A percentile compares a stretch with the other conserved stretches of the same genome.
These are phyloP conservation scores for Aurifilum marmelostoma DNA, from an alignment of 2,329 filamentous ascomycete species.

Conservation along the genomic window DNA sequence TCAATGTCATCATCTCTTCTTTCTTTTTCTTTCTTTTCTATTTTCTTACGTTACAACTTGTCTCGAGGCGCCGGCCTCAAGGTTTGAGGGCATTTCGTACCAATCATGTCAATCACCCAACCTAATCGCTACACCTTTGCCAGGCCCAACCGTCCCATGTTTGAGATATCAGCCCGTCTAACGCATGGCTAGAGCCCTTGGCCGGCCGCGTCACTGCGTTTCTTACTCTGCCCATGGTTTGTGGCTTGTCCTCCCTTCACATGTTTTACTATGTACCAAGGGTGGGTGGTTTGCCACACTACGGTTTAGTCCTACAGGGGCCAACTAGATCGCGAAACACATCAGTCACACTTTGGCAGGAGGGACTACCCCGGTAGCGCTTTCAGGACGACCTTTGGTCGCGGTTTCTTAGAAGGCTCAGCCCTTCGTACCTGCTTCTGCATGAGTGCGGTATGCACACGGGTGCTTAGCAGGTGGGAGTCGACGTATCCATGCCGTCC, in stretches of 20 bases:
- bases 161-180: background rate
- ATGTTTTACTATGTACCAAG: background rate
- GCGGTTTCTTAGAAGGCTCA: background rate
- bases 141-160: conserved; percentile 3
- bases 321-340: background rate
- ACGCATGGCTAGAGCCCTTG: background rate
- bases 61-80: too few species aligned
- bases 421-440: background rate
- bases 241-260: background rate
- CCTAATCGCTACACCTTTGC: background rate
- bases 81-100: background rate
- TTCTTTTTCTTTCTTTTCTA: background rate
- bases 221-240: background rate
- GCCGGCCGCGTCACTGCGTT: conserved; percentile 7
- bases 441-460: background rate
- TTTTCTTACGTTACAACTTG: background rate
- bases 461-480: background rate
- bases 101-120: too few species aligned
- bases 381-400: background rate
- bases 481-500: background rate
- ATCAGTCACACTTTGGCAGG: conserved; percentile 1
- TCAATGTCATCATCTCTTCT: background rate
- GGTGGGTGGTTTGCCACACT: background rate
- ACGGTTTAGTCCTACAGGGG: background rate
- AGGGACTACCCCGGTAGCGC: background rate